phyloP scores from a whole-genome alignment of 1,284 basidiomycete genomes.

The Pascua sp. region DNA sequence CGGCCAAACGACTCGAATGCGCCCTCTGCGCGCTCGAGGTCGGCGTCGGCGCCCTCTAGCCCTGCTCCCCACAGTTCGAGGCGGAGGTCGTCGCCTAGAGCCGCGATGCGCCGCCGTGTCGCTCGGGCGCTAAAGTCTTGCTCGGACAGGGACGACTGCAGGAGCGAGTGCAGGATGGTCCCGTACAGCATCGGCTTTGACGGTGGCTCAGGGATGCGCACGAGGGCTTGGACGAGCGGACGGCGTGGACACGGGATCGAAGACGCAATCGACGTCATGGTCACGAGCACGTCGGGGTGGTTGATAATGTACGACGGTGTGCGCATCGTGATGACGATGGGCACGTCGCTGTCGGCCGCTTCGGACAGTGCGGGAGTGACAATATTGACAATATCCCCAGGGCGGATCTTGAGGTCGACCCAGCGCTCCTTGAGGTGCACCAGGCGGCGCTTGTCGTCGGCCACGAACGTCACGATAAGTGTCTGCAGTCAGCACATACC shows the following conservation, averaged over 20 bases:
- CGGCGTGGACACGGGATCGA: slow-evolving; percentile 75
- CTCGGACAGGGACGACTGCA: slow-evolving; percentile 66
- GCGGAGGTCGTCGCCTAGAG: slow-evolving; percentile 36
- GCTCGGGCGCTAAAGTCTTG: slow-evolving; percentile 33
- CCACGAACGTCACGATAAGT: slow-evolving; percentile 21
- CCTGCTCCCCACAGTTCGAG: slow-evolving; percentile 48
- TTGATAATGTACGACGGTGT: slow-evolving; percentile 59
- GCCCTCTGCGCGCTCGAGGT: slow-evolving; percentile 37
- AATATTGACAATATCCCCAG: slow-evolving; percentile 74
- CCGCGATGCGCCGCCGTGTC: slow-evolving; percentile 31
- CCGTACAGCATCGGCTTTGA: slow-evolving; percentile 68
- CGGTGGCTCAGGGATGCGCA: slow-evolving; percentile 53
- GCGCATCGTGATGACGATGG: slow-evolving; percentile 38
- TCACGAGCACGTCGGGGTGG: slow-evolving; percentile 84
- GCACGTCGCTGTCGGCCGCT: neutral
- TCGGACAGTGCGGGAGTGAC: slow-evolving; percentile 51
- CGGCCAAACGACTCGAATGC: slow-evolving; percentile 43
- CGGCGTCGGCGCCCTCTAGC: slow-evolving; percentile 42
- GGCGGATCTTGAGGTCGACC: slow-evolving; percentile 31
- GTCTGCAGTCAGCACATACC: slow-evolving; percentile 21
- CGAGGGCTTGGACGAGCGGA: slow-evolving; percentile 67
- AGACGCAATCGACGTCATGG: slow-evolving; percentile 79
- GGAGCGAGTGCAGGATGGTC: slow-evolving; percentile 81
- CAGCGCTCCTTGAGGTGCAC: slow-evolving; percentile 46
- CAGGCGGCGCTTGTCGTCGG: slow-evolving; percentile 16